Conservation (phyloP, 306 rosid species). For the Amphicarpaea edgeworthii region DNA sequence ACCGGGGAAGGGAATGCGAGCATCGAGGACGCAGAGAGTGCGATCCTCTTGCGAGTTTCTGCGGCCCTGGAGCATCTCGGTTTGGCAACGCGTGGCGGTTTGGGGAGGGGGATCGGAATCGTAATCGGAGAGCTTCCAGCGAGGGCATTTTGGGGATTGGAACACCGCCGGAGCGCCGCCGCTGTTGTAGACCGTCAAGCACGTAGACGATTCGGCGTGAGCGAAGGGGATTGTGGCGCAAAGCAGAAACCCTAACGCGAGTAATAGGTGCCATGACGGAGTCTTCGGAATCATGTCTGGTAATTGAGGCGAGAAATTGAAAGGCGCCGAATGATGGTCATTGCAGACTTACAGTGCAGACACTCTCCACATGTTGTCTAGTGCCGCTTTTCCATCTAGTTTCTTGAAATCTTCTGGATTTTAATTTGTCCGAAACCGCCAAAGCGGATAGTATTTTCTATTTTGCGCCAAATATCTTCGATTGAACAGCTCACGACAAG, state of each 20-base stretch:
- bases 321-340: background rate
- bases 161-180: conserved; percentile 98
- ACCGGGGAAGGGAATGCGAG: conserved; percentile 87
- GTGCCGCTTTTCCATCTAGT: background rate
- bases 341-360: background rate
- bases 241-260: conserved; percentile 57
- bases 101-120: conserved; percentile 55
- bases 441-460: background rate
- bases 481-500: background rate
- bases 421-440: background rate
- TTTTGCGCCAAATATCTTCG: too few relatives aligned
- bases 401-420: background rate
- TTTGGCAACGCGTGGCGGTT: conserved; percentile 65
- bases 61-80: conserved; percentile 78
- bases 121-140: conserved; percentile 76
- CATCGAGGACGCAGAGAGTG: conserved; percentile 80
- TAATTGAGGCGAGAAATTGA: conserved; percentile 13
- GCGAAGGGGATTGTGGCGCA: conserved; percentile 38
- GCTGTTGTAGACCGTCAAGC: conserved; percentile 75
- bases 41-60: conserved; percentile 83
- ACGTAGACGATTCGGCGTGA: conserved; percentile 75
- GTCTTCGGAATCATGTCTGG: conserved; percentile 37
- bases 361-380: background rate
- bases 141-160: conserved; percentile 91
- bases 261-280: background rate